These are phyloP conservation scores for Brettanomyces custersianus DNA, from an alignment of 805 yeast species.

Conservation along the genomic window DNA sequence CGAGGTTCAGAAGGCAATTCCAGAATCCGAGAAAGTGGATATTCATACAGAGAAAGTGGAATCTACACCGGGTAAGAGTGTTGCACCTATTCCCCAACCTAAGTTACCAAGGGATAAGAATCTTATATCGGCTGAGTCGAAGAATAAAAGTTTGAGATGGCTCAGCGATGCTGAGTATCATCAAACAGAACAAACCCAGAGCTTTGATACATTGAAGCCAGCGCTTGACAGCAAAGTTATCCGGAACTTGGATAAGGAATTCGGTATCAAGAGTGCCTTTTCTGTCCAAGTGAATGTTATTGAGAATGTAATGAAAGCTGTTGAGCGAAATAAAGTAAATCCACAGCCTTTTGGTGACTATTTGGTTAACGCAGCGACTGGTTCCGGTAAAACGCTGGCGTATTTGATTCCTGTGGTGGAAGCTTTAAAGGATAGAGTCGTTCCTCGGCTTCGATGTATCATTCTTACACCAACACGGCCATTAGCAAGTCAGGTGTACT, in stretches of 20 bases:
- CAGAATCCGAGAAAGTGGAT: conserved; percentile 8
- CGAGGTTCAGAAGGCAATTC: conserved; percentile 15
- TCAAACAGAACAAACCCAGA: conserved; percentile 33
- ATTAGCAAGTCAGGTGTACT: conserved; percentile 70
- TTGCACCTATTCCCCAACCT: conserved; percentile 85
- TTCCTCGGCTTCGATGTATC: conserved; percentile 68
- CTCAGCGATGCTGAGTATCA: conserved; percentile 54
- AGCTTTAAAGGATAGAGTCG: conserved; percentile 37
- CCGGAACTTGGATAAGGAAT: conserved; percentile 33
- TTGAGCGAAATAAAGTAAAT: conserved; percentile 27
- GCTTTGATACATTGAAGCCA: conserved; percentile 41
- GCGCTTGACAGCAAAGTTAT: conserved; percentile 32
- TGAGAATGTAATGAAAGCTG: conserved; percentile 38
- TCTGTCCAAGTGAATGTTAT: conserved; percentile 69
- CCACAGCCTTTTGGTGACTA: conserved; percentile 65
- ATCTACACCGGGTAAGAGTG: conserved; percentile 25
- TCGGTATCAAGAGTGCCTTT: conserved; percentile 51
- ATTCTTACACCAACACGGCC: conserved; percentile 88
- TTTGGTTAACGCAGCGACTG: conserved; percentile 88
- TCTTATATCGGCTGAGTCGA: conserved; percentile 25
- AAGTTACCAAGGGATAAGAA: conserved; percentile 46
- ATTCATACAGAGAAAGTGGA: conserved; percentile 8
- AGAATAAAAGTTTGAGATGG: conserved; percentile 50
- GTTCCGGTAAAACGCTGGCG: conserved; percentile 92
- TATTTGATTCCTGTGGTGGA: conserved; percentile 80